Base-by-base conservation (phyloP, 2,329 filamentous ascomycete species). In the Pleoardoris graminearum region DNA sequence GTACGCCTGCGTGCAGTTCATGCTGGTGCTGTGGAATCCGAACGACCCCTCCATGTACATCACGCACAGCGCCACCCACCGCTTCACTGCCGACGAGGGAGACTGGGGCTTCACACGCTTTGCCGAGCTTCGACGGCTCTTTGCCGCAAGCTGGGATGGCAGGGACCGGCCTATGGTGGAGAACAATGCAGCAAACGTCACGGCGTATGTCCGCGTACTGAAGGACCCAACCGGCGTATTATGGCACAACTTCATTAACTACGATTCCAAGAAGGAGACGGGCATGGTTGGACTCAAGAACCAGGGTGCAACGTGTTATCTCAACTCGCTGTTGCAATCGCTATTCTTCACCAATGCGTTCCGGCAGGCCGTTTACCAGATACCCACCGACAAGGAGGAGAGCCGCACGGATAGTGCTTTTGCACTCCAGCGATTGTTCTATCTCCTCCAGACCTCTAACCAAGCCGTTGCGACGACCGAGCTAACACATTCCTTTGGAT, bases 21-120 rank as follows among this genome's bases (percentile, higher is more conserved):
- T 90, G 53, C 80, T 99, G 43, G 93, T 97, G 4, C 80, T 99
- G 49, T 97, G 90, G 87, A 99, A 97, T 73, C 87, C 88, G 39
- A 90, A 93, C 68, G 91, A 97, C 65, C 93, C 94, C n/a, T 86
- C 85, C 57, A 83, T 97, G 63, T 91, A 88, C 72, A 75, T 82
- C 33, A 81, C 82, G 45, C 89, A 96, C 65, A 82, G 80, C 37
- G 94, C 94, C n/a, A 91, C 92, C 63, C 94, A 99, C 71, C 88
- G 94, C 53, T 99, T 97, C 74, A 97, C 91, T 3, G 90, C 89
- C 58, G 94, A 97, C 37, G 94, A 99, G 74, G 91, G 91, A 21
- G 94, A 99, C 67, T 99, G 94, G 94, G 94, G 94, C 1, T 99
- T 99, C 73, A 99, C 94, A n/a, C 82, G 93, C 50, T 99, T 97